Base-by-base conservation (phyloP, 1,284 basidiomycete genomes). In the Tilletia walkeri region DNA sequence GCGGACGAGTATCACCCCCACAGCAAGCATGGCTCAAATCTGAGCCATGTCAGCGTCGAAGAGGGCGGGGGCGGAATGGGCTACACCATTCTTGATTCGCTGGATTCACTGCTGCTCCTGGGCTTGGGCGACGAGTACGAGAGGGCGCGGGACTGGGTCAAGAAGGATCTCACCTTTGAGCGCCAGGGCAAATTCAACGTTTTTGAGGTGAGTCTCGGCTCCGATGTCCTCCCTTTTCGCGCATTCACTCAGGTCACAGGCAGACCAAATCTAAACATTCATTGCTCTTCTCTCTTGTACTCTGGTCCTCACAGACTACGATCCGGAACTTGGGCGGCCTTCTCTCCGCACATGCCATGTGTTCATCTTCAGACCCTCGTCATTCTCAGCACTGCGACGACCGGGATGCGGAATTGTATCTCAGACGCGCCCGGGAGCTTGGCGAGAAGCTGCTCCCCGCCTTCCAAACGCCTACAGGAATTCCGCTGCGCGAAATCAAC, bases 41-140 rank as follows among this genome's bases (percentile, higher is more conserved):
- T 82, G 38, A 78, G 69, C 48, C 74, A 75, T 20, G 59, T 41
- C 59, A 36, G 34, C 14, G 34, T 63, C 18, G 69, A 74, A 39
- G 34, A 67, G 6, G 77, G 71, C 24, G 72, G 70, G n/a, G 70
- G 73, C 30, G 76, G 76, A 12, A 72, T 82, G 39, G 82, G 82
- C 6, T 83, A 82, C 72, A 81, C 80, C 56, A 80, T 85, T 59
- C 75, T 85, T 67, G 85, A 85, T 71, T 75, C 79, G 9, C 78
- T 85, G 47, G 95, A 97, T 84, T 91, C 91, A 4, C 89, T 98
- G 85, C 88, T 93, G 65, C 85, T 97, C 68, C 91, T 96, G 90
- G 92, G 90, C 1, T 86, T 95, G 12, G 84, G 88, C 10, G 88
- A 90, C 0, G 94, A 95, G 83, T 94, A 94, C 80, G 74, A 86